Evolutionary conservation across 768 basidiomycete species (phyloP), one percentile per base, ranked within the genome.

Genomic region (Rhodosporidiobolus sp.): DNA sequence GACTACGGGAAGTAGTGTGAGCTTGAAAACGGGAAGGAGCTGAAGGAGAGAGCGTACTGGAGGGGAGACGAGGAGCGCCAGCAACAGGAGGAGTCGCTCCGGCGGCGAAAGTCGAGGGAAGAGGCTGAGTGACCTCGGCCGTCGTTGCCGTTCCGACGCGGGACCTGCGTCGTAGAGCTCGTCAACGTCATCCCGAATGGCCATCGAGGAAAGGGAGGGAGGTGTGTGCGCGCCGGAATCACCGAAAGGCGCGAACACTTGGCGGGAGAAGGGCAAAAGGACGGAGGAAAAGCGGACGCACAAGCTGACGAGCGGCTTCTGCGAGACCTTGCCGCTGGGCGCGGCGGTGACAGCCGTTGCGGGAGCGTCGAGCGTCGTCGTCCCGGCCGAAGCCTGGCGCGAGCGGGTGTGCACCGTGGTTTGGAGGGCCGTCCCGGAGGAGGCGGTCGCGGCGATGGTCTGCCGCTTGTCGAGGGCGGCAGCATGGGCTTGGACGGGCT

Each of bases 51-150:
- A 45, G 58, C 76, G 35, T 57, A 77, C 83, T 76, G 0, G 85
- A 82, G 0, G 92, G 92, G 17, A 93, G 82, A 4, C 81, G 70
- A 4, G 89, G 89, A 1, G 86, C 92, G 69, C 89, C 88, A 45
- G 86, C 77, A 53, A 89, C 82, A 2, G 89, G 86, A 5, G 88
- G 85, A 1, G 83, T 83, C 38, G 87, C 86, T 3, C 90, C 90
- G 53, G 87, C 80, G 0, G 85, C 48, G 76, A 82, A 89, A 0
- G 87, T 87, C 5, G 85, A 79, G 7, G 86, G 83, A 26, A 86
- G 65, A 4, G 86, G 79, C 35, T 78, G 76, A 2, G 87, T 87
- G 0, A 83, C 65, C 30, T 83, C 82, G 55, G 82, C 34, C 1
- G 75, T 77, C 28, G 75, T 76, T 10, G 75, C 62, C 9, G 71